Base-by-base conservation (phyloP, 202 grass and related monocot genomes). In the Carex arenaria region DNA sequence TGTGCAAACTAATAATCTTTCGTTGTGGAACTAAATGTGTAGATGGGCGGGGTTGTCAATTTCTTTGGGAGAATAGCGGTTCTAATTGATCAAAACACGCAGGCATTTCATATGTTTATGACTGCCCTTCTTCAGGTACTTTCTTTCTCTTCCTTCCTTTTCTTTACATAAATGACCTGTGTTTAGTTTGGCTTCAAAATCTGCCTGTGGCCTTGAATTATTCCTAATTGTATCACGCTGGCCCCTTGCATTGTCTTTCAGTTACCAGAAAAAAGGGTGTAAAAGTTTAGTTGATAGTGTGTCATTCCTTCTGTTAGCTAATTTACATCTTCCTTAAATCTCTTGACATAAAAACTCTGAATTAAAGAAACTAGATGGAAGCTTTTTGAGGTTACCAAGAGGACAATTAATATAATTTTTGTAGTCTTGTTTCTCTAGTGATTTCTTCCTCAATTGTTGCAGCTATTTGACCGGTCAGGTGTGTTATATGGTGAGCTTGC, bases 31-130 rank as follows among this genome's bases (percentile, higher is more conserved):
- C 66, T 54, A 52, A 81, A 51, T 56, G 31, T 87, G 81, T 87
- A 99, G 96, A 93, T 99, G 96, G 87, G 89, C 30, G 96, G 96
- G n/a, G 85, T 90, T 0, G 96, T 96, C 22, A 92, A 82, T 87
- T 95, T 96, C 93, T 99, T 99, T 67, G 91, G 96, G 31, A 87
- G 93, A 85, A 83, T 99, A 53, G 80, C 96, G 12, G 81, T 89
- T 70, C 88, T 99, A 53, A 88, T 99, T 72, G 96, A 95, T 83
- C 96, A 96, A 79, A 99, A 99, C 81, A 96, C 93, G 14, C 96
- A 96, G 32, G 96, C 96, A 85, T 99, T 94, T 69, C 94, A 99
- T 88, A 85, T 99, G 76, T 93, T 99, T 81, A 99, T 99, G 70
- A 86, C 88, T 72, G 88, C 96, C 74, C 92, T 99, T 84, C 86